Base-by-base conservation (phyloP, 2,329 filamentous ascomycete genomes). In the Celoporthe dispersa region DNA sequence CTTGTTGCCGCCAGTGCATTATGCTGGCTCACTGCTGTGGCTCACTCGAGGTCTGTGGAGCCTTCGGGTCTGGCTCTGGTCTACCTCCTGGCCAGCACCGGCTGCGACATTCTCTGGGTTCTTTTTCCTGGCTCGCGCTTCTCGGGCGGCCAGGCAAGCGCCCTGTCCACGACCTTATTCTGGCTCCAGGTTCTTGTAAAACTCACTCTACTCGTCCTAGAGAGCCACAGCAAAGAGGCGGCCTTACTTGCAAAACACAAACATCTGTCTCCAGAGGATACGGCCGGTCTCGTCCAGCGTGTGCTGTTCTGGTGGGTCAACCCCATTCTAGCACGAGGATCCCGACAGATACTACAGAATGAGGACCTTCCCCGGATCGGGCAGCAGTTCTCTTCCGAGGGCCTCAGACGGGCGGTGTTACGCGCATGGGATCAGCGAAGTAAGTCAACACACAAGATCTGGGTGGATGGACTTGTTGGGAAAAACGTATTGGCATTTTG, bases 231-330 rank as follows among this genome's bases (percentile, higher is more conserved):
- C 31, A 79, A 79, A 61, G 60, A 66, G 2, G 12, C 53, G 2
- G 60, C 70, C 4, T 33, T 77, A 22, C 60, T 71, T 37, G 66
- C 71, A 3, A 19, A 55, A 2, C 66, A 70, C 28, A 62, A 66
- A 35, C 31, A 66, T 33, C 37, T 68, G n/a, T 75, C 78, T 8
- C 73, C 76, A 1, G 79, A 80, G 66, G 76, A 77, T n/a, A 71
- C 66, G 11, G 69, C 74, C 6, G 70, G 77, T 19, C 61, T 79
- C 31, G 61, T 80, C 11, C 75, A 75, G 33, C 73, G 73, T 57
- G 71, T 72, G 0, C 73, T 80, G 31, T 80, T 81, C 67, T 75
- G 70, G 44, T 80, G 78, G 79, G 77, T 81, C 28, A 77, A 78
- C 31, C 74, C 74, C 1, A 69, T 80, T 16, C 73, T 81, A 3